Conservation (phyloP, 192 early-diverging fungal genomes). For the Coemansia furcata region DNA sequence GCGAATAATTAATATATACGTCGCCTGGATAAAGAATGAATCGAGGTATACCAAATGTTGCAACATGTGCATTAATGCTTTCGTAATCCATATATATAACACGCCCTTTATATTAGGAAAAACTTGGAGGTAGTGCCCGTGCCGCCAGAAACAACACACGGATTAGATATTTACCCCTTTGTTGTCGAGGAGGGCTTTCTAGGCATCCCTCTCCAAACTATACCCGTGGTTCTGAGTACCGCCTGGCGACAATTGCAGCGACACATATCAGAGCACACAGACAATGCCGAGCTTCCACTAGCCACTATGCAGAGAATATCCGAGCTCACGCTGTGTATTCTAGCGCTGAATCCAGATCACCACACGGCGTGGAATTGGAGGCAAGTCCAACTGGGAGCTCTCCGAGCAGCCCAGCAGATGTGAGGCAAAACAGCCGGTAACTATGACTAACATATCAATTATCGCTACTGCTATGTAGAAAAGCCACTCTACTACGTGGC, state of each 20-base stretch:
- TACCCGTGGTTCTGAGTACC: slow-evolving; percentile 15
- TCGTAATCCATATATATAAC: background rate
- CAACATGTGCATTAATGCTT: background rate
- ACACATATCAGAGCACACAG: background rate
- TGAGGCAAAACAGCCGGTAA: background rate
- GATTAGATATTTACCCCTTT: slow-evolving; percentile 16
- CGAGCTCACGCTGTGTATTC: slow-evolving; percentile 26
- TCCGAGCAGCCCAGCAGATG: background rate
- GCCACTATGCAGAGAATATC: slow-evolving; percentile 4
- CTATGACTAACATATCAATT: background rate
- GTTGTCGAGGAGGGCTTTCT: slow-evolving; percentile 20
- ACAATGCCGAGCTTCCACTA: background rate
- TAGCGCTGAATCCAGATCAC: slow-evolving; percentile 40
- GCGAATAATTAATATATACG: background rate
- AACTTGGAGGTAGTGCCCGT: slow-evolving; percentile 19
- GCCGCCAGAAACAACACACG: background rate
- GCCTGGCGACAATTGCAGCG: slow-evolving; percentile 13
- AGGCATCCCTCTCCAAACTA: slow-evolving; percentile 17
- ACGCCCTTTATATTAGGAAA: slow-evolving; percentile 6
- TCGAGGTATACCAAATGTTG: background rate
- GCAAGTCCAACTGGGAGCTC: background rate
- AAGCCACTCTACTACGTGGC: background rate
- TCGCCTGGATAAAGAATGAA: background rate
- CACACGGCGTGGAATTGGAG: slow-evolving; percentile 51
- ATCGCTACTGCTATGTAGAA: background rate